A percentile compares a stretch with the other conserved stretches of the same genome.
phyloP scores from a whole-genome alignment of 176 grass and related monocot genomes.

The Areca catechu region DNA sequence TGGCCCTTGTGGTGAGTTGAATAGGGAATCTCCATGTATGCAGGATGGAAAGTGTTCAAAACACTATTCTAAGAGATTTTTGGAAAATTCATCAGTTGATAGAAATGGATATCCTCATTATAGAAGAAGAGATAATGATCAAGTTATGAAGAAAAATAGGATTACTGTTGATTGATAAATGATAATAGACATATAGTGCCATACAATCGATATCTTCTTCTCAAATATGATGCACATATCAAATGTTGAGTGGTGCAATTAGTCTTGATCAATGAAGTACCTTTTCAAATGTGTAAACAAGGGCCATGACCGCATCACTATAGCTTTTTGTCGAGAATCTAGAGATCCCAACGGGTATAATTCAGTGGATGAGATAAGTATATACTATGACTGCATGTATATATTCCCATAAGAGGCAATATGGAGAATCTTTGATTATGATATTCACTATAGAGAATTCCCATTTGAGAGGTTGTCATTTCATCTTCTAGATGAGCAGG shows the following conservation, averaged over 20 bases:
- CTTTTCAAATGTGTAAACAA: conserved; percentile 12
- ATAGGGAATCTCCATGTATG: too few relatives aligned
- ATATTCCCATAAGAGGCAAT: neutral
- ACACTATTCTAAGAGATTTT: neutral
- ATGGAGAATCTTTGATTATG: too few relatives aligned
- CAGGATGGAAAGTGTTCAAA: neutral
- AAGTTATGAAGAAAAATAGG: neutral
- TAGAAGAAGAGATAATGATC: neutral
- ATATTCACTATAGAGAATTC: too few relatives aligned
- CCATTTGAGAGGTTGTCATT: too few relatives aligned
- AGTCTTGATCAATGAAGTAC: neutral
- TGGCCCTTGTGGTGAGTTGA: neutral
- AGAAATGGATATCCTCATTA: too few relatives aligned
- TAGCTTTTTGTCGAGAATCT: neutral
- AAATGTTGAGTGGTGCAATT: conserved; percentile 12
- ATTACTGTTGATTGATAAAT: neutral
- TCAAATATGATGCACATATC: neutral
- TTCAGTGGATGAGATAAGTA: neutral
- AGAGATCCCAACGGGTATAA: neutral
- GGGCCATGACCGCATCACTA: neutral
- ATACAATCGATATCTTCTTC: neutral
- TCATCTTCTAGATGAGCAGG: too few relatives aligned
- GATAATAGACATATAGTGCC: conserved; percentile 11
- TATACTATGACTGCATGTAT: conserved; percentile 3
- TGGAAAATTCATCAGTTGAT: neutral